phyloP scores from a whole-genome alignment of 768 basidiomycete species.

The Porphyrellus cyaneotinctus region DNA sequence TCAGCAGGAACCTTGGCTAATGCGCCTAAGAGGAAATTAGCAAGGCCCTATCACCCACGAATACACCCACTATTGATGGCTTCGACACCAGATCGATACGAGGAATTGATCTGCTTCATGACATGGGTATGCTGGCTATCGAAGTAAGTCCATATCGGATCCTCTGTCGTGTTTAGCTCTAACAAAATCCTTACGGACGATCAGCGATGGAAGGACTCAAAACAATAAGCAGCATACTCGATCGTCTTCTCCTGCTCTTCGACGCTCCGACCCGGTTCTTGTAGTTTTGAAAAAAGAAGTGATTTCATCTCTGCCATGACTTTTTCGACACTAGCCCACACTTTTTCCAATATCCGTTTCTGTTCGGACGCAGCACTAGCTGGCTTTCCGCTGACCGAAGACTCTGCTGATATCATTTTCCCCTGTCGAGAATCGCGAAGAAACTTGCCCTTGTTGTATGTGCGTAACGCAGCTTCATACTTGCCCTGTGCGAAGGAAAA shows the following conservation, averaged over 20 bases:
- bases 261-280: slow-evolving; percentile 71
- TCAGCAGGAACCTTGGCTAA: slow-evolving; percentile 42
- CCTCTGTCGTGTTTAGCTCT: slow-evolving; percentile 81
- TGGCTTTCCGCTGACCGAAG: slow-evolving; percentile 51
- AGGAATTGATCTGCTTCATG: slow-evolving; percentile 65
- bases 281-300: slow-evolving; percentile 70
- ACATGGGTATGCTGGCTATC: slow-evolving; percentile 91
- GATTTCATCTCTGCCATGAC: slow-evolving; percentile 90
- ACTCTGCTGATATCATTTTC: slow-evolving; percentile 70
- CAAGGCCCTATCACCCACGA: slow-evolving; percentile 1
- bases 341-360: slow-evolving; percentile 90
- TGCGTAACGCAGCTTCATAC: slow-evolving; percentile 89
- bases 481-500: slow-evolving; percentile 63
- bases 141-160: slow-evolving; percentile 94
- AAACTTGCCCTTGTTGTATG: slow-evolving; percentile 96
- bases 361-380: slow-evolving; percentile 67
- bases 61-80: slow-evolving; percentile 43
- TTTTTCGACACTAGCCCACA: slow-evolving; percentile 93
- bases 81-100: slow-evolving; percentile 50
- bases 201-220: slow-evolving; percentile 6
- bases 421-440: slow-evolving; percentile 86
- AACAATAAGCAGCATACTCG: slow-evolving; percentile 54
- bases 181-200: slow-evolving; percentile 63
- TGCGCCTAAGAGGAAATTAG: slow-evolving; percentile 36
- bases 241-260: slow-evolving; percentile 98